phyloP scores from a whole-genome alignment of 2,329 filamentous ascomycete species.

The Colletotrichum theobromicola region DNA sequence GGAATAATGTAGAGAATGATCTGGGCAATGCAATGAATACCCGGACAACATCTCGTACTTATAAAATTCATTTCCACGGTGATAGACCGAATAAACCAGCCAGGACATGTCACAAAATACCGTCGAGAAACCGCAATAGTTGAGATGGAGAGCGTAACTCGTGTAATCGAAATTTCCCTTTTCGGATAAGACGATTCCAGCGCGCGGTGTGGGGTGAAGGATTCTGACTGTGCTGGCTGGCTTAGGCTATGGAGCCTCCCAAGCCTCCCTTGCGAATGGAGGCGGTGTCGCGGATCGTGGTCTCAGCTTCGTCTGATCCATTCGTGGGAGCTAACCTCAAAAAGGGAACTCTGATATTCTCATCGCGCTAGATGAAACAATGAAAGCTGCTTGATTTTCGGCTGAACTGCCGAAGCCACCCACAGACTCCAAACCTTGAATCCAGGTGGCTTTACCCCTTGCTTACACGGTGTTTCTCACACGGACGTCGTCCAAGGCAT shows the following conservation, averaged over 20 bases:
- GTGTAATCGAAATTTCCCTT: constrained; percentile 12
- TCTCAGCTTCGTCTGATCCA: background rate
- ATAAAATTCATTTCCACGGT: background rate
- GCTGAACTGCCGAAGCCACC: background rate
- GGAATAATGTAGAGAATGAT: background rate
- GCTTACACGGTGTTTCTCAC: background rate
- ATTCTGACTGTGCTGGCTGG: background rate
- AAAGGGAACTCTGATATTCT: constrained; percentile 3
- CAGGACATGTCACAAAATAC: background rate
- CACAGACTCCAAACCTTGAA: background rate
- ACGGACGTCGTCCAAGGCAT: background rate
- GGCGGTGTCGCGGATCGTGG: background rate
- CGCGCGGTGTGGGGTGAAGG: background rate
- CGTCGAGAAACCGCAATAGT: background rate
- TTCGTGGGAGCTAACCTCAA: background rate
- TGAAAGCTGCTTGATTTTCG: background rate
- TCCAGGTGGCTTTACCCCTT: background rate
- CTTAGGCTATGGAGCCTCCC: background rate
- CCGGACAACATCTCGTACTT: background rate
- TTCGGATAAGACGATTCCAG: background rate
- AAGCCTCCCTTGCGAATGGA: background rate
- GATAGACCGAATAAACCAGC: background rate
- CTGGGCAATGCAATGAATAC: background rate
- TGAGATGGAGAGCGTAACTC: background rate
- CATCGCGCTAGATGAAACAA: constrained; percentile 5